Evolutionary conservation across 23 red algal species (phyloP), one percentile per base, ranked within the genome.

Genomic region (Agarophyton chilense): DNA sequence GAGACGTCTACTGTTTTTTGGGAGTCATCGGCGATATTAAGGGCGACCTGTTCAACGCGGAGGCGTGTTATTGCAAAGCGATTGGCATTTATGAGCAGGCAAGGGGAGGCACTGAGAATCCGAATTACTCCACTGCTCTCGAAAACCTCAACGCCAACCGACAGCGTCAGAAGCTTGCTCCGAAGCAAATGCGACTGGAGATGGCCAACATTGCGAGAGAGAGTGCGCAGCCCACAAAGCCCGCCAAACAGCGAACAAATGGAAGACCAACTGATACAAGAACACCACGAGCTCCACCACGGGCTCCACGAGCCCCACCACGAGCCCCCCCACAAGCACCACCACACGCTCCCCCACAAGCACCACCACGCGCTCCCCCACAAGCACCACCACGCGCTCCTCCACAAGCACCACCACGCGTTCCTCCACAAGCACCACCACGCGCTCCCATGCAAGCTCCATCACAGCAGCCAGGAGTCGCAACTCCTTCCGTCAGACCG

Each of bases 71-170:
- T 67, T 45, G 47, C 13, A 89, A 74, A 43, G 80, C 93, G 24
- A 35, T 95, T 41, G 68, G 74, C 12, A 29, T 81, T 26, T 95
- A 95, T 39, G 92, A 85, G 50, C 40, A 77, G 41, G 56, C 31
- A 25, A 60, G 54, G 22, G 78, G 61, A 35, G 62, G 78, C 16
- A 38, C 62, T 12, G 78, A 82, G 38, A 90, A 90, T 4, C 86
- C 86, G 16, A 90, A 90, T 34, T 90, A 90, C 56, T 72, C 52
- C 2, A 90, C 86, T 44, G 86, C 86, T 9, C 68, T 79, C 32
- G 86, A 90, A 50, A 90, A 90, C 76, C 86, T 90, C 13, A 90
- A 81, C 57, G 86, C 72, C 14, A 90, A 90, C 47, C 56, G 66
- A 18, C 31, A 72, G 14, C 52, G 86, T 21, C 54, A 83, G 52